Base-by-base conservation (phyloP, 2,329 filamentous ascomycete genomes). In the Allantophomopsis cytisporea region DNA sequence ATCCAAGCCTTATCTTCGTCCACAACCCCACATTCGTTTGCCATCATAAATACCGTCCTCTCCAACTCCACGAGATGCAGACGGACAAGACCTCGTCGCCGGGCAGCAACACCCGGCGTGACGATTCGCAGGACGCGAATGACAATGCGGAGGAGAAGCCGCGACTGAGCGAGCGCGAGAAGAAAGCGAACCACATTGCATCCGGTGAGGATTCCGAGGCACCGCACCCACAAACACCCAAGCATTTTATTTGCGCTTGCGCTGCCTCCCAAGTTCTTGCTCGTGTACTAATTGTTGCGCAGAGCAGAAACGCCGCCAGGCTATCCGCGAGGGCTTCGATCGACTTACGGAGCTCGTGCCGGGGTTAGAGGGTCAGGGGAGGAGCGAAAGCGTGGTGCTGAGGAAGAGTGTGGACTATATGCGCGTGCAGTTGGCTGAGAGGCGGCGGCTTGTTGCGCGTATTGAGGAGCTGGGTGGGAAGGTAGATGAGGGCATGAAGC, bases 101-200 rank as follows among this genome's bases (percentile, higher is more conserved):
- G 18, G 23, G 23, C 23, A 28, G 11, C 8, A 28, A 8, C 23
- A 5, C 23, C 5, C 23, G 8, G 18, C 36, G 36, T 2, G 36
- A 38, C 18, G 17, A 10, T 16, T 38, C 36, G 13, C n/a, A 23
- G 21, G n/a, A 30, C 14, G 37, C 34, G 14, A 34, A 34, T 13
- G 35, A 20, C 33, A 42, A 39, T 23, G 32, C 23, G 37, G 54
- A 58, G 12, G 72, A 76, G 45, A 77, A 79, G 48, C 72, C 78
- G 31, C 71, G 78, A 45, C 63, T 84, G 44, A 77, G 76, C 36
- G 77, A 82, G 48, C 66, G 74, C 44, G 76, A 83, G 54, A 83
- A 83, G 66, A 82, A 82, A 56, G 73, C 72, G 51, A 83, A 84
- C 54, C 80, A 83, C 59, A 83, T 83, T 49, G 72, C 73, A 17